Evolutionary conservation across 169 alveolate genomes (phyloP).

Genomic region (Haemoproteus tartakovskyi): DNA sequence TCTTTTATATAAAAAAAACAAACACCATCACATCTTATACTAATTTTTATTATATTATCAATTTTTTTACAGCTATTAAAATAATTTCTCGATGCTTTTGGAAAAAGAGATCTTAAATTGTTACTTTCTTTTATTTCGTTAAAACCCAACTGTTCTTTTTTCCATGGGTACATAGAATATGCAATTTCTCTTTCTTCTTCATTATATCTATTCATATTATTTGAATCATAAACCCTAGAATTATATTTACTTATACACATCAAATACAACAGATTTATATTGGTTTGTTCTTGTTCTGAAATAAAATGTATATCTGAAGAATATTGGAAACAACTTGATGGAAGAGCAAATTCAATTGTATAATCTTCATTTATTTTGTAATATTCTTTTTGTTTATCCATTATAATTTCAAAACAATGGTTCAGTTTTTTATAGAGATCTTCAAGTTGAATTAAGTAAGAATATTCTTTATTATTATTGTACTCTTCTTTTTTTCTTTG

Average conservation of each 20-base stretch:
- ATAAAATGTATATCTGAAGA: conserved; percentile 12
- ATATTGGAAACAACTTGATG: conserved; percentile 54
- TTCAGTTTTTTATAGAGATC: conserved; percentile 36
- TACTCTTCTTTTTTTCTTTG: conserved; percentile 3
- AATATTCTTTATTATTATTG: conserved; percentile 12
- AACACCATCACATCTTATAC: conserved; percentile 58
- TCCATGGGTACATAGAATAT: no score
- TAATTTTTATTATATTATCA: conserved; percentile 61
- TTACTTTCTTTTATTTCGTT: conserved; percentile 47
- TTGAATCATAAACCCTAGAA: not conserved
- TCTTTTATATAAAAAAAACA: conserved; percentile 57
- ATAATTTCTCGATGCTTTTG: conserved; percentile 12
- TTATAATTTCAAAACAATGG: conserved; percentile 22
- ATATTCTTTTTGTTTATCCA: not conserved
- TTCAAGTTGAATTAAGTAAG: conserved; percentile 18
- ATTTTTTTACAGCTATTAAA: conserved; percentile 65
- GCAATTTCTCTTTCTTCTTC: not conserved
- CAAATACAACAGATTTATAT: conserved; percentile 19
- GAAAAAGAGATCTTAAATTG: conserved; percentile 42
- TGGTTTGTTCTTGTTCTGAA: conserved; percentile 1
- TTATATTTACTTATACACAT: conserved; percentile 35
- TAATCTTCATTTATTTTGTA: conserved; percentile 9
- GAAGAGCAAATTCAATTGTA: conserved; percentile 30
- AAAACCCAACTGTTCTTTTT: not conserved
- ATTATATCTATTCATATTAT: not conserved